A percentile compares a stretch with the other conserved stretches of the same genome.
These are phyloP conservation scores for sorghum (Sorghum bicolor) DNA, from an alignment of 176 grass and related monocot genomes.

Conservation along the genomic window DNA sequence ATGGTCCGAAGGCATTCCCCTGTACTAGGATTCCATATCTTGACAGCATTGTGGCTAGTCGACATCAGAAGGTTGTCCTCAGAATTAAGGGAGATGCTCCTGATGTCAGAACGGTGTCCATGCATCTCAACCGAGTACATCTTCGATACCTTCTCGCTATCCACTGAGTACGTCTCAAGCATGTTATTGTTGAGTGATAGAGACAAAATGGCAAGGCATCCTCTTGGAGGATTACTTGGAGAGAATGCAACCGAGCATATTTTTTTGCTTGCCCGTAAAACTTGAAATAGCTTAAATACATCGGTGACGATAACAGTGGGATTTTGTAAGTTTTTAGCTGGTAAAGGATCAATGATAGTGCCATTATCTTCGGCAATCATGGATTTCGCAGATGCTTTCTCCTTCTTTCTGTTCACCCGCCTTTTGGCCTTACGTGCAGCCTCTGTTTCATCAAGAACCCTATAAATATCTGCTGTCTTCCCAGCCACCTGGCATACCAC, in stretches of 20 bases:
- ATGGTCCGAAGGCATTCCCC: constrained; percentile 87
- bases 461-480: constrained; percentile 65
- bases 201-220: constrained; percentile 60
- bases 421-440: constrained; percentile 74
- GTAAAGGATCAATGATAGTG: constrained; percentile 48
- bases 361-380: constrained; percentile 40
- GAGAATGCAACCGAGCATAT: constrained; percentile 80
- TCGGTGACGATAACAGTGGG: constrained; percentile 60
- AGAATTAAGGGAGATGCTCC: constrained; percentile 78
- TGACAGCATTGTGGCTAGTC: constrained; percentile 89
- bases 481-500: constrained; percentile 90
- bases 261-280: constrained; percentile 76
- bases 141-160: constrained; percentile 62
- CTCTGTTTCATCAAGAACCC: constrained; percentile 75
- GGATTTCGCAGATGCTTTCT: constrained; percentile 65
- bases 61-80: constrained; percentile 85
- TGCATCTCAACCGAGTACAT: constrained; percentile 86
- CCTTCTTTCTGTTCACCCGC: constrained; percentile 77
- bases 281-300: constrained; percentile 80
- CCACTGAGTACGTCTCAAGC: constrained; percentile 72
- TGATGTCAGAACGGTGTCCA: constrained; percentile 80
- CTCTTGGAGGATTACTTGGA: constrained; percentile 59
- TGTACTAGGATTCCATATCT: constrained; percentile 94
- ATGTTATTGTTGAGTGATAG: constrained; percentile 90
- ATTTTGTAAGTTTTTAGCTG: constrained; percentile 44